These are phyloP conservation scores for Cladosporium oxysporum DNA, from an alignment of 2,329 filamentous ascomycete species.

Conservation along the genomic window DNA sequence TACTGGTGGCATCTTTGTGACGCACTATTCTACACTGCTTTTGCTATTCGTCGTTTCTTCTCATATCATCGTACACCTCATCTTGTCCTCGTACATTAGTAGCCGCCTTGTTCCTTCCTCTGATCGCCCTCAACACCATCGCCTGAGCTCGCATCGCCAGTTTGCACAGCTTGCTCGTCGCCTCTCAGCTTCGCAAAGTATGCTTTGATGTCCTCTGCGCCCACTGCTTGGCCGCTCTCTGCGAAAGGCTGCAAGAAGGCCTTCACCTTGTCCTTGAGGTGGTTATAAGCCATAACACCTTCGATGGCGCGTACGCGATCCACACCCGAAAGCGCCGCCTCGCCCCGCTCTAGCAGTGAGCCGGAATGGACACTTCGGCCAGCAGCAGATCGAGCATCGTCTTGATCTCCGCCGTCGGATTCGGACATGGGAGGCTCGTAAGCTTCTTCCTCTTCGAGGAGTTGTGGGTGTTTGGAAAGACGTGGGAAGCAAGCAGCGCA, in stretches of 20 bases:
- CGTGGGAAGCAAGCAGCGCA: constrained; percentile 78
- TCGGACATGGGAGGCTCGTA: constrained; percentile 87
- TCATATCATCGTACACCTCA: constrained; percentile 15
- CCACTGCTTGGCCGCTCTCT: constrained; percentile 82
- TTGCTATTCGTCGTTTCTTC: background rate
- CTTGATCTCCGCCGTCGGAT: constrained; percentile 55
- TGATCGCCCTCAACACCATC: constrained; percentile 31
- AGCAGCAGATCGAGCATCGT: constrained; percentile 45
- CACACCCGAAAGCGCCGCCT: constrained; percentile 86
- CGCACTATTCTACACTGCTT: background rate
- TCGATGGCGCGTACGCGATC: constrained; percentile 91
- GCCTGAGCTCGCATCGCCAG: constrained; percentile 34
- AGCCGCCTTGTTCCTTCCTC: constrained; percentile 44
- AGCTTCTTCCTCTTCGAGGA: constrained; percentile 89
- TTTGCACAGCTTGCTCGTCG: constrained; percentile 62
- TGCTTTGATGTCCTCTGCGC: constrained; percentile 92
- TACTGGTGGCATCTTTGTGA: background rate
- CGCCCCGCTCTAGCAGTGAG: constrained; percentile 85
- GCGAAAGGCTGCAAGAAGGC: constrained; percentile 92
- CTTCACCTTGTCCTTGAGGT: constrained; percentile 94
- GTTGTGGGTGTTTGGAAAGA: constrained; percentile 70
- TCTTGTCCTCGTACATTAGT: constrained; percentile 29
- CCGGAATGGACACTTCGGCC: constrained; percentile 66
- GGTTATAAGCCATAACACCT: constrained; percentile 97
- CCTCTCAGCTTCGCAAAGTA: constrained; percentile 95